Evolutionary conservation across 805 yeast species (phyloP).

Genomic region (Jamesozyma piceae): DNA sequence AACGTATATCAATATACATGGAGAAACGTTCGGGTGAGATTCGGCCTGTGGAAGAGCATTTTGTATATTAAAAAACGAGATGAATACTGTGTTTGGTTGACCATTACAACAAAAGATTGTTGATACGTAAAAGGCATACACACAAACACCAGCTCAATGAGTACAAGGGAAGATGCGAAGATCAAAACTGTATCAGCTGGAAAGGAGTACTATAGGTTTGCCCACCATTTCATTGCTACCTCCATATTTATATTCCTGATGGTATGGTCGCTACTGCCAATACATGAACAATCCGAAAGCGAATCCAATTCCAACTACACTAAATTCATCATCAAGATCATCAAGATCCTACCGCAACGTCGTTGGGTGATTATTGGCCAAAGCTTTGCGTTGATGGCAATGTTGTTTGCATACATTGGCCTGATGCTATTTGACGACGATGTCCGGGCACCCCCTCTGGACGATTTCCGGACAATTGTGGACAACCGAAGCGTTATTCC

Average conservation of each 20-base stretch:
- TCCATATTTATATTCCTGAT: constrained; percentile 47
- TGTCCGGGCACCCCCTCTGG: constrained; percentile 49
- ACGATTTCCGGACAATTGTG: constrained; percentile 53
- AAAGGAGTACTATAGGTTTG: constrained; percentile 78
- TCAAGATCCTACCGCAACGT: constrained; percentile 64
- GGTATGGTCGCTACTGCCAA: constrained; percentile 69
- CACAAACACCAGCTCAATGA: no score
- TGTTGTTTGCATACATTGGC: constrained; percentile 66
- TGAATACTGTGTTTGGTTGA: no score
- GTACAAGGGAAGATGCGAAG: no score
- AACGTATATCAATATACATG: no score
- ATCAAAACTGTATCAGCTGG: background rate
- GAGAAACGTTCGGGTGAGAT: no score
- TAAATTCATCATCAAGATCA: background rate
- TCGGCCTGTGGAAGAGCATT: no score
- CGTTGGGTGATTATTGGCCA: constrained; percentile 89
- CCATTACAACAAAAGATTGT: no score
- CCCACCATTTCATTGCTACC: constrained; percentile 61
- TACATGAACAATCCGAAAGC: background rate
- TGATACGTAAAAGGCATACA: no score
- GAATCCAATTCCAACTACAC: background rate
- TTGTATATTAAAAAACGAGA: no score
- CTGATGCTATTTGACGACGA: constrained; percentile 71
- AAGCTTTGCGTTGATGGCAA: constrained; percentile 53
- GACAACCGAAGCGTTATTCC: constrained; percentile 49